phyloP scores from a whole-genome alignment of 352 stramenopile species.

The Globisporangium apiculatum region DNA sequence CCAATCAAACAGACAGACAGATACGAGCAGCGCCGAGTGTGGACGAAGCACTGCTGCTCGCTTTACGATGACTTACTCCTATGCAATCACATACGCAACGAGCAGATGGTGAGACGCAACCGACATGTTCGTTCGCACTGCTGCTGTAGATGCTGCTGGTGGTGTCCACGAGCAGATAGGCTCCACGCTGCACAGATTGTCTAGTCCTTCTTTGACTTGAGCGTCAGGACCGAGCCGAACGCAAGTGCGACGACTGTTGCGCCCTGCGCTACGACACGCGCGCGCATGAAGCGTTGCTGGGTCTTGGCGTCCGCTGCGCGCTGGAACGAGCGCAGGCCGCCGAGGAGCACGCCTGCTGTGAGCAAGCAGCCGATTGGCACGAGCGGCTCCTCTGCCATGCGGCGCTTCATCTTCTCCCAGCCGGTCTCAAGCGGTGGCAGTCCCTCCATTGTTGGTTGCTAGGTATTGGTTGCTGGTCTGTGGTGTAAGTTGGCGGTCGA shows the following conservation, averaged over 20 bases:
- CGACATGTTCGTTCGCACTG: too few species aligned
- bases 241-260: conserved; percentile 59
- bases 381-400: conserved; percentile 64
- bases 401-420: conserved; percentile 78
- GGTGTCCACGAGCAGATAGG: too few species aligned
- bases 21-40: too few species aligned
- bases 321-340: conserved; percentile 61
- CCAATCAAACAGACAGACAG: too few species aligned
- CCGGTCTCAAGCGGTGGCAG: conserved; percentile 52
- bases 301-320: conserved; percentile 51
- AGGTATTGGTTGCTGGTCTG: too few species aligned
- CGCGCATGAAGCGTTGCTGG: conserved; percentile 82
- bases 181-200: neutral
- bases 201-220: conserved; percentile 38
- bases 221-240: conserved; percentile 58
- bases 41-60: too few species aligned
- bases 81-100: too few species aligned
- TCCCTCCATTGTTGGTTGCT: conserved; percentile 17
- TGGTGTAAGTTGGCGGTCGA: too few species aligned
- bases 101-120: too few species aligned
- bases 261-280: conserved; percentile 62
- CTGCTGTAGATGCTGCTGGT: too few species aligned
- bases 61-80: too few species aligned
- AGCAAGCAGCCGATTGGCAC: conserved; percentile 62
- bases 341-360: conserved; percentile 52